phyloP scores from a whole-genome alignment of 768 basidiomycete species.

The Lyophyllum shimeji region DNA sequence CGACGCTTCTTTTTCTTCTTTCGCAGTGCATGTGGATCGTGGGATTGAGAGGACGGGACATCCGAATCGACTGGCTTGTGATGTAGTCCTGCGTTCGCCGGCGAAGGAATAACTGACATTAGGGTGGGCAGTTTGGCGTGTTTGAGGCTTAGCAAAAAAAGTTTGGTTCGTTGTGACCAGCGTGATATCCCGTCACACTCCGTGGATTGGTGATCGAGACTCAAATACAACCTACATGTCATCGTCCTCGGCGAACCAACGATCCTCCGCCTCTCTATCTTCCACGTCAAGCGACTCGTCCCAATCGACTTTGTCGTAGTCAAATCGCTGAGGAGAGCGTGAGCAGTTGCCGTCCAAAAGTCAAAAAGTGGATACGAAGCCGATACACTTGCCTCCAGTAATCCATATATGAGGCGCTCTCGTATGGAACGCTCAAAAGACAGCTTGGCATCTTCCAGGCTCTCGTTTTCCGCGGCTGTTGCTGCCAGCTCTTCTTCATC shows the following conservation, averaged over 20 bases:
- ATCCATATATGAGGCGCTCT: conserved; percentile 75
- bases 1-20: conserved; percentile 41
- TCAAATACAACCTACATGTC: conserved; percentile 18
- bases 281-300: conserved; percentile 64
- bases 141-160: conserved; percentile 12
- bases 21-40: conserved; percentile 17
- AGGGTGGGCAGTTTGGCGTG: conserved; percentile 38
- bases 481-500: conserved; percentile 38
- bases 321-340: conserved; percentile 45
- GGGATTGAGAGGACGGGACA: background rate
- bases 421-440: conserved; percentile 61
- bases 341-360: background rate
- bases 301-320: conserved; percentile 78
- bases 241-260: conserved; percentile 75
- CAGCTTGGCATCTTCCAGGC: conserved; percentile 46
- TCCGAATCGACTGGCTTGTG: conserved; percentile 2
- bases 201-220: background rate
- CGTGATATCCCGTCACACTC: conserved; percentile 5
- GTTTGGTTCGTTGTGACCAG: conserved; percentile 2
- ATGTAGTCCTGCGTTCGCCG: conserved; percentile 1
- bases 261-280: conserved; percentile 63
- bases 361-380: background rate
- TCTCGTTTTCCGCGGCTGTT: conserved; percentile 36
- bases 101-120: conserved; percentile 32
- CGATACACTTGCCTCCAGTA: conserved; percentile 67